Percentiles rank a stretch among this genome's conserved stretches.
These are phyloP conservation scores for Hura crepitans DNA, from an alignment of 441 rosid species.

Conservation along the genomic window DNA sequence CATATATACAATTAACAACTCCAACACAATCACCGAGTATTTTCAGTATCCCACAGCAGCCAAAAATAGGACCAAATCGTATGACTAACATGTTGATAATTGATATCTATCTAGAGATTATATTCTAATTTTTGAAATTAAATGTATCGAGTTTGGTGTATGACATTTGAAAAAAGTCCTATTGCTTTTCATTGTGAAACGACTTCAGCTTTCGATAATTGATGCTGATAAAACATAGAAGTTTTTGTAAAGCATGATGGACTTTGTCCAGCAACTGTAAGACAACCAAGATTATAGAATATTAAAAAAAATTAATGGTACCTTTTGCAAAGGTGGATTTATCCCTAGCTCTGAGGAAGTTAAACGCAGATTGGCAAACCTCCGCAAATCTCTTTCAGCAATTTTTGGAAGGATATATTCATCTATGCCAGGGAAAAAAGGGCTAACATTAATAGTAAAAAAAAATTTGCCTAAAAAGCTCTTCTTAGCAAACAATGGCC, in stretches of 20 bases:
- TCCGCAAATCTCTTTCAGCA: slow-evolving; percentile 79
- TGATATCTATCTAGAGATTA: neutral
- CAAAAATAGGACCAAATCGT: neutral
- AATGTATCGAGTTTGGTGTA: neutral
- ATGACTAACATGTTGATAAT: neutral
- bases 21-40: neutral
- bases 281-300: neutral
- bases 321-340: slow-evolving; percentile 49
- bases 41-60: too few relatives aligned
- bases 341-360: slow-evolving; percentile 44
- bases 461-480: neutral
- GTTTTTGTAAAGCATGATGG: neutral
- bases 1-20: neutral
- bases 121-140: neutral
- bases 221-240: neutral
- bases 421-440: slow-evolving; percentile 41
- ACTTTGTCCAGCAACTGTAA: slow-evolving; percentile 2
- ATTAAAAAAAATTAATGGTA: slow-evolving; percentile 20
- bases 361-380: slow-evolving; percentile 57
- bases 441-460: neutral
- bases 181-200: neutral
- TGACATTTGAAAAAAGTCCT: neutral
- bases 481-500: neutral
- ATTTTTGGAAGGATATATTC: slow-evolving; percentile 86
- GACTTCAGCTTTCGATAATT: neutral